Percentiles rank a stretch among this genome's conserved stretches.
Conservation (phyloP, 805 yeast genomes). For the Candida mattraensis region DNA sequence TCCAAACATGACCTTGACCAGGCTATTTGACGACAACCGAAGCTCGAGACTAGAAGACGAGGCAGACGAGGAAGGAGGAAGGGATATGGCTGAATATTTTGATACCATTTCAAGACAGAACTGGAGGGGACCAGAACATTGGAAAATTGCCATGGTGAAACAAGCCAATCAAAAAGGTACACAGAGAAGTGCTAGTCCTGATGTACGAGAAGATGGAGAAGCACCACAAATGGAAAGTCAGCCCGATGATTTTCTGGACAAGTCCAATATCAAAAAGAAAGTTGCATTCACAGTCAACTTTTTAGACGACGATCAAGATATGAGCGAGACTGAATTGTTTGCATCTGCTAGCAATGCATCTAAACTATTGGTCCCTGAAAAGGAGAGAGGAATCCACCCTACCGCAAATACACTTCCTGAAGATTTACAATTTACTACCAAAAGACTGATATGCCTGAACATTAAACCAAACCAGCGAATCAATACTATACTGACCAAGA, state of each 20-base stretch:
- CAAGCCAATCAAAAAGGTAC: conserved; percentile 9
- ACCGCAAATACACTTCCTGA: conserved; percentile 42
- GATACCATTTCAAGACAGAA: conserved; percentile 67
- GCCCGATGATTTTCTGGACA: conserved; percentile 6
- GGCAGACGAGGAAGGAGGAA: conserved; percentile 38
- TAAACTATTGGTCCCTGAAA: conserved; percentile 26
- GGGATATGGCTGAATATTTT: conserved; percentile 66
- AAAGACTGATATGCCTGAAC: conserved; percentile 45
- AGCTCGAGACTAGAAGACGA: conserved; percentile 24
- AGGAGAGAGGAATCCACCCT: conserved; percentile 25
- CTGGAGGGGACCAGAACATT: conserved; percentile 94
- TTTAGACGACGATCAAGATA: conserved; percentile 25
- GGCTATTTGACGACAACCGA: conserved; percentile 34
- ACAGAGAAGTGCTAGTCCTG: conserved; percentile 4
- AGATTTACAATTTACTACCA: conserved; percentile 50
- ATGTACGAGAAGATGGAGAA: not conserved
- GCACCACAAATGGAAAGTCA: not conserved
- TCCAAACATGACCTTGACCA: conserved; percentile 32
- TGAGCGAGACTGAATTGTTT: conserved; percentile 28
- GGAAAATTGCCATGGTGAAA: conserved; percentile 65
- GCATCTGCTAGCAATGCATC: conserved; percentile 21
- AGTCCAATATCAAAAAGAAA: conserved; percentile 12
- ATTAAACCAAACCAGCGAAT: conserved; percentile 41
- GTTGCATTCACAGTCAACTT: conserved; percentile 27
- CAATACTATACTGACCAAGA: conserved; percentile 28